Conservation (phyloP, 176 grass and related monocot species). For the Ensete glaucum region DNA sequence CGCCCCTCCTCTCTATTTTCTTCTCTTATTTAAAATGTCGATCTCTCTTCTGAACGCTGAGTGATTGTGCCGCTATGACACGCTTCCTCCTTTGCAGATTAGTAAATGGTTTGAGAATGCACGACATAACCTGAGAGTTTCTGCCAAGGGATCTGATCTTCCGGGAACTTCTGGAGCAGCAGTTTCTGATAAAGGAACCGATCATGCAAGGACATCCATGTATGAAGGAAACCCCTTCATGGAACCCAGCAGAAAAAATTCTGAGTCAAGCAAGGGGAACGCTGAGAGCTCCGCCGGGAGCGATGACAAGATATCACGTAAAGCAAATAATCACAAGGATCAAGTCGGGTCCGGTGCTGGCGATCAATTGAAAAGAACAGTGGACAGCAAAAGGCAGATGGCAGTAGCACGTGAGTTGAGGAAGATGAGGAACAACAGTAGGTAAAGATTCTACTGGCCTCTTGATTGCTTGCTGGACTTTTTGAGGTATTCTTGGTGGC, state of each 20-base stretch:
- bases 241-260: not conserved
- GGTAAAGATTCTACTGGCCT: no score
- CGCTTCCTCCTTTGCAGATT: conserved; percentile 1
- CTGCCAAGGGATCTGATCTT: not conserved
- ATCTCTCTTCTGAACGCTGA: no score
- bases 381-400: no score
- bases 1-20: conserved; percentile 5
- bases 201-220: not conserved
- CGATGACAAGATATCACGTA: not conserved
- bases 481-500: no score
- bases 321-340: no score
- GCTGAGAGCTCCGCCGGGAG: not conserved
- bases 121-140: not conserved
- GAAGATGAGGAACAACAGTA: no score
- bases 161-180: not conserved
- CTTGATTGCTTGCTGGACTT: no score
- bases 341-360: no score
- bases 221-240: not conserved
- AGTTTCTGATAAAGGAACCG: not conserved
- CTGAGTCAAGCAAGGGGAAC: not conserved
- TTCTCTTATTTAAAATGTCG: not conserved
- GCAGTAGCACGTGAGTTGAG: no score
- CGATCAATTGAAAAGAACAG: no score
- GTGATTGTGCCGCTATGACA: not conserved
- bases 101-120: conserved; percentile 17